These are phyloP conservation scores for Carnegiea gigantea DNA, from an alignment of 179 eudicot species.

Conservation along the genomic window DNA sequence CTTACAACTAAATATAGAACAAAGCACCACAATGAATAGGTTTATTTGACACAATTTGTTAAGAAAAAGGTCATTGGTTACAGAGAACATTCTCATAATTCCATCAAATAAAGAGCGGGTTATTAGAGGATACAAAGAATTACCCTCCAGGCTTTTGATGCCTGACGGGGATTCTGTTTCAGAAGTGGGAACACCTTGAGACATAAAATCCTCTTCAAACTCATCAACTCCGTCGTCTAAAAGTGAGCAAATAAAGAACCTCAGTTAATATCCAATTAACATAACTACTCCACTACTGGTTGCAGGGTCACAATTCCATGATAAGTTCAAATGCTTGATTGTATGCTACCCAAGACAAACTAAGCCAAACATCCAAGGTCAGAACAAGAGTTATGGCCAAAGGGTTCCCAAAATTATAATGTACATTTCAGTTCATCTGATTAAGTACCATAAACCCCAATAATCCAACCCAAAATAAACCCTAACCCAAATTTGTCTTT, in stretches of 20 bases:
- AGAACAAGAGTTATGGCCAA: background rate
- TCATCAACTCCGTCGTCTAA: constrained; percentile 42
- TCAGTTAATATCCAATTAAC: constrained; percentile 1
- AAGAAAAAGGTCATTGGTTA: background rate
- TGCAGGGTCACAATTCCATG: background rate
- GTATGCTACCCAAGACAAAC: background rate
- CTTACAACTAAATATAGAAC: background rate
- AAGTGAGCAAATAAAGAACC: constrained; percentile 4
- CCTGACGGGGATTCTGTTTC: constrained; percentile 18
- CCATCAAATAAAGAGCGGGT: background rate
- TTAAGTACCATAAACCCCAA: background rate
- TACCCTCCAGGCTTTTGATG: constrained; percentile 34
- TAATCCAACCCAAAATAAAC: background rate
- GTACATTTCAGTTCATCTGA: background rate
- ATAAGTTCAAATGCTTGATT: background rate
- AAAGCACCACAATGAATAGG: background rate
- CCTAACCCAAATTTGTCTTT: background rate
- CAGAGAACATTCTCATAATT: background rate
- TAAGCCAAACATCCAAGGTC: too few relatives aligned
- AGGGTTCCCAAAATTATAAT: background rate
- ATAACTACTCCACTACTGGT: background rate
- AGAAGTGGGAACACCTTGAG: constrained; percentile 19
- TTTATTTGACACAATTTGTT: background rate
- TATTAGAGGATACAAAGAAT: constrained; percentile 64
- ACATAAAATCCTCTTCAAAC: constrained; percentile 41